Evolutionary conservation across 306 rosid genomes (phyloP), one percentile per base, ranked within the genome.

Genomic region (Crotalaria pallida): DNA sequence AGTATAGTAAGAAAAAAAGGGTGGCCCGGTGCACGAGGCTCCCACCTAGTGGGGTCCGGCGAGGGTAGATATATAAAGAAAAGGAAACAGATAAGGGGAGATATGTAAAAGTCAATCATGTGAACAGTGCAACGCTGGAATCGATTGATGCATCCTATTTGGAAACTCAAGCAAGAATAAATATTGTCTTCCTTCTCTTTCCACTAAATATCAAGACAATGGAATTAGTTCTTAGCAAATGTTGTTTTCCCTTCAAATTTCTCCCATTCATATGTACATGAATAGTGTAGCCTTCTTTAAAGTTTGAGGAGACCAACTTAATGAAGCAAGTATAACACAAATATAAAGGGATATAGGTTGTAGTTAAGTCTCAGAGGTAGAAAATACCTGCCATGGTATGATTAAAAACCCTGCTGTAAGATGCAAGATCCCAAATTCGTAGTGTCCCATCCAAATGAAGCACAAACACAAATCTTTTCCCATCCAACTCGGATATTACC

Each of bases 381-480:
- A 76, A 65, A 76, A 53, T 85, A 85, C 98, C 98, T 84, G 89
- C 26, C 82, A 75, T 6, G 27, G 79, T 57, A 59, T 94, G 82
- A 82, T 67, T 84, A 67, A 84, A 86, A 74, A 88, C 79, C 85
- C 75, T 84, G 87, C 72, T 76, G 67, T 65, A 74, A 73, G 73
- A 73, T 58, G 79, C 73, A 64, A 89, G 85, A 88, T 94, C 99
- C 99, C 97, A 94, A 55, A 91, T 82, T 43, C 87, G 87, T 58
- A 94, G 47, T 41, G 79, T 72, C 74, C 99, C 99, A 65, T 94
- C 91, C 16, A 76, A 72, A 84, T 94, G 96, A 72, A 94, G 96
- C 63, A 84, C 97, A 84, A 94, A 94, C 33, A 94, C 55, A 77
- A 87, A 86, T 69, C 79, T 80, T 69, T 79, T 88, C 72, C 82